A percentile compares a stretch with the other conserved stretches of the same genome.
These are phyloP conservation scores for Psilocybe subaeruginosa DNA, from an alignment of 768 basidiomycete species.

Conservation along the genomic window DNA sequence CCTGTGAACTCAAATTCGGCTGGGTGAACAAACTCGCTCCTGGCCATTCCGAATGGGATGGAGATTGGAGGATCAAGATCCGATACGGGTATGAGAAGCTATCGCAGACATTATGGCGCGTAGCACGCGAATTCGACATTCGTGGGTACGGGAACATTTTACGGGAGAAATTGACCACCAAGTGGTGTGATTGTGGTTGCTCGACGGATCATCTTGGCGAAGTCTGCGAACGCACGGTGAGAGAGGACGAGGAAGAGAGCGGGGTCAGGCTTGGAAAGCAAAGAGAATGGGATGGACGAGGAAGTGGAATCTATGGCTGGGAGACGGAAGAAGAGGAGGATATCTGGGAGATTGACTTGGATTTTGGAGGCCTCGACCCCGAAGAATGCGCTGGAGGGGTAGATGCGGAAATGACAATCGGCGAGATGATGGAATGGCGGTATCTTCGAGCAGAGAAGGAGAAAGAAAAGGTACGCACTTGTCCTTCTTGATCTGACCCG, in stretches of 20 bases:
- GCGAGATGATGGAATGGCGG: conserved; percentile 75
- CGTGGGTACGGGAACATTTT: conserved; percentile 72
- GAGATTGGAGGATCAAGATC: conserved; percentile 62
- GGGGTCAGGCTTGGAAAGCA: conserved; percentile 58
- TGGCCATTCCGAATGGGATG: conserved; percentile 47
- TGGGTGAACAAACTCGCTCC: conserved; percentile 36
- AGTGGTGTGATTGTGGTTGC: conserved; percentile 84
- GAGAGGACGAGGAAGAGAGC: conserved; percentile 65
- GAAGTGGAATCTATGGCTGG: conserved; percentile 74
- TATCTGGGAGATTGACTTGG: conserved; percentile 72
- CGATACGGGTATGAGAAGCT: conserved; percentile 67
- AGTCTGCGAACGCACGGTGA: conserved; percentile 73
- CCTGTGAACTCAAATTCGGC: conserved; percentile 59
- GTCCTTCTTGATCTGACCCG: background rate
- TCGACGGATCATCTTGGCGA: conserved; percentile 79
- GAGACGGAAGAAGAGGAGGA: conserved; percentile 78
- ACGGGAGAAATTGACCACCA: conserved; percentile 70
- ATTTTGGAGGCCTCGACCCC: conserved; percentile 58
- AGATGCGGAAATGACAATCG: conserved; percentile 65
- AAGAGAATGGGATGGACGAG: conserved; percentile 78
- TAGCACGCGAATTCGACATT: conserved; percentile 73
- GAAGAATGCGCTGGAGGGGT: conserved; percentile 48
- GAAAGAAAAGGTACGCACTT: conserved; percentile 61
- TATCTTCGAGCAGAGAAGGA: conserved; percentile 71
- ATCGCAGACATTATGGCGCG: conserved; percentile 67